A percentile compares a stretch with the other conserved stretches of the same genome.
Evolutionary conservation across 202 grass and related monocot species (phyloP).

Genomic region (Panicum virgatum): DNA sequence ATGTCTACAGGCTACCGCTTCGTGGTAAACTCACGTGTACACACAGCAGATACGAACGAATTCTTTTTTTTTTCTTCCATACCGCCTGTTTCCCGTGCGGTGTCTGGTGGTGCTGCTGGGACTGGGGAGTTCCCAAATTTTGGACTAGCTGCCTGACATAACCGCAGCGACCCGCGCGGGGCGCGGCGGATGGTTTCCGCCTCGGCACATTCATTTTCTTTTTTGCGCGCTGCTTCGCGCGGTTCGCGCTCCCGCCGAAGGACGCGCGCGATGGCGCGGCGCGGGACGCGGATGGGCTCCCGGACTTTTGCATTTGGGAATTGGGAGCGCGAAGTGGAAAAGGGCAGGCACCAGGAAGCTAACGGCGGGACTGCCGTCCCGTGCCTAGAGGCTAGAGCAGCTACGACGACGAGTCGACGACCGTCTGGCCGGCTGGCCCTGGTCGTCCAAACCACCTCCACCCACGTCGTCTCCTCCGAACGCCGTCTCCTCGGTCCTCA

Average conservation of each 20-base stretch:
- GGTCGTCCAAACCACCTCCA: neutral
- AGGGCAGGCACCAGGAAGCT: too few species aligned
- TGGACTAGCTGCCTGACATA: neutral
- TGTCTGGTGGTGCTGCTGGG: neutral
- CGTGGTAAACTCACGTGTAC: neutral
- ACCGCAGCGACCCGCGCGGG: neutral
- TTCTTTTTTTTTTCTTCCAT: too few species aligned
- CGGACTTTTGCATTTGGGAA: neutral
- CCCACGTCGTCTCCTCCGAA: neutral
- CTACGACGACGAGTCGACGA: neutral
- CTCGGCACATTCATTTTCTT: neutral
- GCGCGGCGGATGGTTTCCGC: neutral
- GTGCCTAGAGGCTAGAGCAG: too few species aligned
- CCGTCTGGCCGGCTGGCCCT: neutral
- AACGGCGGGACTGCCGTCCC: too few species aligned
- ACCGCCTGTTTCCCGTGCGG: neutral
- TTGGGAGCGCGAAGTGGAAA: neutral
- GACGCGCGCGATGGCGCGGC: too few species aligned
- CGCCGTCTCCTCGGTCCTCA: neutral
- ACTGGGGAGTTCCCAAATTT: neutral
- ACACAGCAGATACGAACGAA: neutral
- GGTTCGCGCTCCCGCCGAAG: neutral
- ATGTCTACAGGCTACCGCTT: too few species aligned
- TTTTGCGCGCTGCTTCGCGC: neutral
- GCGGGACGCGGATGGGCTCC: neutral